Evolutionary conservation across 2,329 filamentous ascomycete species (phyloP), one percentile per base, ranked within the genome.

Genomic region (Colletotrichum somersetense): DNA sequence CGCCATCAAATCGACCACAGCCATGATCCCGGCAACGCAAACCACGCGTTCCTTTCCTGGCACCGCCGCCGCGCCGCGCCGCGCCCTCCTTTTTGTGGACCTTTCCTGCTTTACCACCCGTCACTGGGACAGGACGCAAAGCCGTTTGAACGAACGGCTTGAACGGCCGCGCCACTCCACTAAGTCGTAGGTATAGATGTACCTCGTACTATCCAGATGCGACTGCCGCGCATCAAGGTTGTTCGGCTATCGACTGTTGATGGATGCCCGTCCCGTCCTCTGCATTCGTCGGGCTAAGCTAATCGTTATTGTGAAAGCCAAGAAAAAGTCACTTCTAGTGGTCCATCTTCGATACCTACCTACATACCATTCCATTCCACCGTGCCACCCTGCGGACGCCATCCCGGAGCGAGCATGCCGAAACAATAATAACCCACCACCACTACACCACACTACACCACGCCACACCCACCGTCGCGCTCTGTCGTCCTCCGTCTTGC

Each of bases 81-180:
- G 66, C 55, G 70, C 62, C 38, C 62, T 70, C 66, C 55, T 70
- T 55, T 55, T 62, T 50, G 65, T 68, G 65, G 65, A 40, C n/a
- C 69, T 23, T 30, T 30, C 18, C 16, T 40, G 10, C 8, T 44
- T 59, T 58, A 16, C 14, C 35, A 35, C 40, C 59, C 53, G 46
- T 64, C 64, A 59, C 65, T 69, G 66, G 69, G 40, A 59, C 66
- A 66, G 69, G 40, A 59, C 66, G 46, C 65, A 72, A 48, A 40
- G 53, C 69, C 69, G 69, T 64, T 64, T 46, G 30, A 40, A 62
- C 69, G 66, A 40, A 62, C 69, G 66, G 66, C 52, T 55, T 64
- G 59, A 55, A 69, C 58, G 59, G 65, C 59, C 59, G 46, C 64
- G 11, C 57, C 57, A 26, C 52, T 26, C 64, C 64, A 40, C 40